A percentile compares a stretch with the other conserved stretches of the same genome.
Conservation (phyloP, 768 basidiomycete genomes). For the Boletus fagicola region DNA sequence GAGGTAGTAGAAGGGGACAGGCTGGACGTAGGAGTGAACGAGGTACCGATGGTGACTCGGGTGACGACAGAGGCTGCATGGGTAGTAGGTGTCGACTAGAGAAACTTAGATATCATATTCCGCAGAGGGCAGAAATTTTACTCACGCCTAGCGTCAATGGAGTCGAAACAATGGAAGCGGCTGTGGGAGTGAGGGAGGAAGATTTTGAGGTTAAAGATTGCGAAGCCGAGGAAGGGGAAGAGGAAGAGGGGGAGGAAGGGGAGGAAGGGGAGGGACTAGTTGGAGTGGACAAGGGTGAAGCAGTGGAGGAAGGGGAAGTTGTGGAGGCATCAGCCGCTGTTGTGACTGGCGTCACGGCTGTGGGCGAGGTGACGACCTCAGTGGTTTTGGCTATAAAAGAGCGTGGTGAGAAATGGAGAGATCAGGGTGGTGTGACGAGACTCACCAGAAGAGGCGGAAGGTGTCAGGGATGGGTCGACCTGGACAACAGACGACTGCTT, state of each 20-base stretch:
- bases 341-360: conserved; percentile 3
- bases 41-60: neutral
- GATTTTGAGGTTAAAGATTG: conserved; percentile 1
- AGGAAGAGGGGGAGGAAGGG: conserved; percentile 9
- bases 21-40: conserved; percentile 3
- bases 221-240: neutral
- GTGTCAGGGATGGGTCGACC: too few relatives aligned
- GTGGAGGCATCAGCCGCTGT: conserved; percentile 20
- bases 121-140: neutral
- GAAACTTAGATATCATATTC: neutral
- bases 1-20: conserved; percentile 23
- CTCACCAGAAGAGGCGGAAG: conserved; percentile 1
- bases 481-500: neutral
- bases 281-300: conserved; percentile 8
- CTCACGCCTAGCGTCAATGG: conserved; percentile 19
- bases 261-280: conserved; percentile 4
- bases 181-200: conserved; percentile 3
- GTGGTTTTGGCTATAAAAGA: conserved; percentile 4
- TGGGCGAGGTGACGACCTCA: neutral
- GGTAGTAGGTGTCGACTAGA: neutral
- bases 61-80: neutral
- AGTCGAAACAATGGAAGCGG: conserved; percentile 8
- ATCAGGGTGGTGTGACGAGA: neutral
- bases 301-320: neutral
- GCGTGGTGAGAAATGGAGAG: neutral